Conservation (phyloP, 2,329 filamentous ascomycete species). For the Fusarium sp. region DNA sequence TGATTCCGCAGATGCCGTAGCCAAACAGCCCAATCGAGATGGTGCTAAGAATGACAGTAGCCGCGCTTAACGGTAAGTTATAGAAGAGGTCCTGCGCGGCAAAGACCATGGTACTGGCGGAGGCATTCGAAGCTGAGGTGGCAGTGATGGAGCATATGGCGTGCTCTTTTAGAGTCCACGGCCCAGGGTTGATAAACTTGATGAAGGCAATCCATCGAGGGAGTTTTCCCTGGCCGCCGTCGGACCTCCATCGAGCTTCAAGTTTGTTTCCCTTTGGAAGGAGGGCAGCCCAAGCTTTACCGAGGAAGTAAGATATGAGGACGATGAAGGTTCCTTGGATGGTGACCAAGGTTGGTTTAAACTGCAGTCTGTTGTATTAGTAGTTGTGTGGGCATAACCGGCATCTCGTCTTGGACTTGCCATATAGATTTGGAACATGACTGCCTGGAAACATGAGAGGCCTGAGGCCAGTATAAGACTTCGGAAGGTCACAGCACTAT, state of each 20-base stretch:
- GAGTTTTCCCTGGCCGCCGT: slow-evolving; percentile 57
- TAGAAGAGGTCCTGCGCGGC: slow-evolving; percentile 68
- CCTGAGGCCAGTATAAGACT: slow-evolving; percentile 65
- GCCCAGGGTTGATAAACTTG: slow-evolving; percentile 66
- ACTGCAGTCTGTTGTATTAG: slow-evolving; percentile 53
- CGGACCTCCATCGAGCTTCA: slow-evolving; percentile 63
- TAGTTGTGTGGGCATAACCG: background rate
- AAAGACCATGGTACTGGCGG: slow-evolving; percentile 60
- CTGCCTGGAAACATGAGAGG: slow-evolving; percentile 68
- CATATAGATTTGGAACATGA: slow-evolving; percentile 70
- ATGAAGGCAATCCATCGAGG: slow-evolving; percentile 60
- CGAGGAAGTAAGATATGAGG: slow-evolving; percentile 70
- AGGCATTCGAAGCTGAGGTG: slow-evolving; percentile 67
- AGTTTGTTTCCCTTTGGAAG: slow-evolving; percentile 68
- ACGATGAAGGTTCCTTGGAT: slow-evolving; percentile 71
- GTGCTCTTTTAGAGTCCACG: slow-evolving; percentile 71
- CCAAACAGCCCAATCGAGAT: slow-evolving; percentile 71
- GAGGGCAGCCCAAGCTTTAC: slow-evolving; percentile 55
- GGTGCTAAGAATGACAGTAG: slow-evolving; percentile 64
- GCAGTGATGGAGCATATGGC: slow-evolving; percentile 69
- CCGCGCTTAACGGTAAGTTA: slow-evolving; percentile 60
- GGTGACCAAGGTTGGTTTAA: slow-evolving; percentile 65
- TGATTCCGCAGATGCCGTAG: slow-evolving; percentile 67
- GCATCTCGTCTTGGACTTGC: slow-evolving; percentile 52
- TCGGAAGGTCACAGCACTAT: slow-evolving; percentile 68